A percentile compares a stretch with the other conserved stretches of the same genome.
phyloP scores from a whole-genome alignment of 192 early-diverging fungal genomes.

The Chytriomyces sp. region DNA sequence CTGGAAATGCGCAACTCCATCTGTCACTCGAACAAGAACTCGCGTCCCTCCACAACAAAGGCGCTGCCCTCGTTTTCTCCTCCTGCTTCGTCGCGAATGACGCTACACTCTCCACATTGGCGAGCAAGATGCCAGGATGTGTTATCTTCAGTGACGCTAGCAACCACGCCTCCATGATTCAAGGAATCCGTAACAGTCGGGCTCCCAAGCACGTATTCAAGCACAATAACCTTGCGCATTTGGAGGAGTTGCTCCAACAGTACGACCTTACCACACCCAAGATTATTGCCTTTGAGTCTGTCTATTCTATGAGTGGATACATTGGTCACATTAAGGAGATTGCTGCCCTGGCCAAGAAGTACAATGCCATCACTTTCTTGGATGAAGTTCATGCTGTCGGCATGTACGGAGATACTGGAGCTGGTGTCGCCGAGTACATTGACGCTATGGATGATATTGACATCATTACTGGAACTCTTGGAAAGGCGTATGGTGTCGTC shows the following conservation, averaged over 20 bases:
- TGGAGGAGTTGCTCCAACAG: conserved; percentile 79
- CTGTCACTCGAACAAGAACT: conserved; percentile 88
- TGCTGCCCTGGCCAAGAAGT: conserved; percentile 85
- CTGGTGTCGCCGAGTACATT: conserved; percentile 93
- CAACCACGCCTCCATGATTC: conserved; percentile 98
- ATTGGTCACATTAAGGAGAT: conserved; percentile 91
- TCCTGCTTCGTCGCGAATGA: conserved; percentile 98
- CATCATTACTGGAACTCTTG: conserved; percentile 93
- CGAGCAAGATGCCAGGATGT: conserved; percentile 82
- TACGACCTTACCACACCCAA: conserved; percentile 82
- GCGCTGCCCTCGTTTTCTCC: conserved; percentile 88
- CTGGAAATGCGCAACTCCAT: conserved; percentile 96
- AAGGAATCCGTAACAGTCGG: conserved; percentile 88
- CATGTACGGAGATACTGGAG: conserved; percentile 94
- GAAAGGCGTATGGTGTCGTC: conserved; percentile 95
- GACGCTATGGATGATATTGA: conserved; percentile 89
- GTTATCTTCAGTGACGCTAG: conserved; percentile 89
- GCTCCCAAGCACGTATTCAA: conserved; percentile 89
- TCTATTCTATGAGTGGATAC: conserved; percentile 95
- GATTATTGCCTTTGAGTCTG: conserved; percentile 95
- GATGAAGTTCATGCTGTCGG: conserved; percentile 97
- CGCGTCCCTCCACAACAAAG: conserved; percentile 87
- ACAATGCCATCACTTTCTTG: conserved; percentile 94
- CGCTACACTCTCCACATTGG: conserved; percentile 85
- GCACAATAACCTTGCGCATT: conserved; percentile 86